A percentile compares a stretch with the other conserved stretches of the same genome.
Conservation (phyloP, 1,284 basidiomycete species). For the Stygiomarasmius scandens region DNA sequence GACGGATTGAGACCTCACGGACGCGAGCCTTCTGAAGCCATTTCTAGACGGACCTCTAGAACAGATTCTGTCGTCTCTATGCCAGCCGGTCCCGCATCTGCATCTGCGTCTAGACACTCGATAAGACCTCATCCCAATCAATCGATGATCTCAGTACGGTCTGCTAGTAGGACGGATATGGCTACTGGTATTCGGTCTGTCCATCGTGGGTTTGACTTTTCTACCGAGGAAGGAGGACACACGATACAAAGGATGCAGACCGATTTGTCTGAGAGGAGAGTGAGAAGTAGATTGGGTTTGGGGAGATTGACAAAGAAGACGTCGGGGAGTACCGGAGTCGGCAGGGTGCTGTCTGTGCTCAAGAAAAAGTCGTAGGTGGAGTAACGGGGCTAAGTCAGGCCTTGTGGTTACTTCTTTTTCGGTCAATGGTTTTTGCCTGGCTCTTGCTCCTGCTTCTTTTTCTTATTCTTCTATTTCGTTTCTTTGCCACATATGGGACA, state of each 20-base stretch:
- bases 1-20: conserved; percentile 25
- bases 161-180: conserved; percentile 79
- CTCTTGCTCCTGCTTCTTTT: too few relatives aligned
- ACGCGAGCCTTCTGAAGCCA: conserved; percentile 1
- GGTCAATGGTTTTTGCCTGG: too few relatives aligned
- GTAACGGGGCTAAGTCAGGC: neutral
- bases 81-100: conserved; percentile 28
- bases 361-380: conserved; percentile 11
- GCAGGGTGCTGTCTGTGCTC: conserved; percentile 2
- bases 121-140: conserved; percentile 29
- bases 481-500: too few relatives aligned
- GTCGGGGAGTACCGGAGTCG: neutral
- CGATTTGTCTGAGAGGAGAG: conserved; percentile 65
- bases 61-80: conserved; percentile 5
- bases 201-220: conserved; percentile 84
- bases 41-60: neutral
- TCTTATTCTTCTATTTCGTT: too few relatives aligned
- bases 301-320: neutral
- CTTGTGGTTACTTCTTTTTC: too few relatives aligned
- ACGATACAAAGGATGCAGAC: conserved; percentile 81
- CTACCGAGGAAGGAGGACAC: conserved; percentile 82
- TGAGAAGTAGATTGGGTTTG: conserved; percentile 36
- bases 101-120: conserved; percentile 4
- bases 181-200: conserved; percentile 73
- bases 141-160: conserved; percentile 37